Conservation (phyloP, 768 basidiomycete genomes). For the Suillus weaverae region DNA sequence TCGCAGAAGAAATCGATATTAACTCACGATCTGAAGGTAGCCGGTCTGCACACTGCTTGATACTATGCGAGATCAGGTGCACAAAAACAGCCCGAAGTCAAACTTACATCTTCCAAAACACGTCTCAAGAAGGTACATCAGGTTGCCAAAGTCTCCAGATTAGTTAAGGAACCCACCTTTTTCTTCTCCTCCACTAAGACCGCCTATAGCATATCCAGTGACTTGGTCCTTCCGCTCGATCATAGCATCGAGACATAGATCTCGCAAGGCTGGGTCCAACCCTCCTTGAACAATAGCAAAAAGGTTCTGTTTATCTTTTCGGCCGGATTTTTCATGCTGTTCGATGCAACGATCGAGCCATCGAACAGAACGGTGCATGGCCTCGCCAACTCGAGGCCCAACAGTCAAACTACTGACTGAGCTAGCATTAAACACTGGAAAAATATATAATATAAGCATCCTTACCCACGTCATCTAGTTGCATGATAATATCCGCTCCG, state of each 20-base stretch:
- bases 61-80: conserved; percentile 43
- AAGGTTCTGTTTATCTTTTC: conserved; percentile 68
- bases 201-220: conserved; percentile 90
- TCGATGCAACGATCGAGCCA: conserved; percentile 91
- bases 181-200: conserved; percentile 88
- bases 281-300: conserved; percentile 95
- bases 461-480: conserved; percentile 87
- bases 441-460: conserved; percentile 9
- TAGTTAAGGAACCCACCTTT: conserved; percentile 55
- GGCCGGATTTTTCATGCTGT: conserved; percentile 69
- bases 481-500: conserved; percentile 94
- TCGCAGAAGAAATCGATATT: conserved; percentile 2
- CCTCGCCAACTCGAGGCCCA: conserved; percentile 81
- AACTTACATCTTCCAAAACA: conserved; percentile 82
- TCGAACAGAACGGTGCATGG: conserved; percentile 84
- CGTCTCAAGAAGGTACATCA: conserved; percentile 44
- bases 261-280: conserved; percentile 66
- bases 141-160: conserved; percentile 9
- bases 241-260: conserved; percentile 82
- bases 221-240: conserved; percentile 69
- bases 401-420: conserved; percentile 78
- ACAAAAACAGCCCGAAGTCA: conserved; percentile 5
- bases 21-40: conserved; percentile 74
- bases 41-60: conserved; percentile 78
- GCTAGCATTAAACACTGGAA: conserved; percentile 8